Conservation (phyloP, 805 yeast species). For the Priceomyces melissophilus region DNA sequence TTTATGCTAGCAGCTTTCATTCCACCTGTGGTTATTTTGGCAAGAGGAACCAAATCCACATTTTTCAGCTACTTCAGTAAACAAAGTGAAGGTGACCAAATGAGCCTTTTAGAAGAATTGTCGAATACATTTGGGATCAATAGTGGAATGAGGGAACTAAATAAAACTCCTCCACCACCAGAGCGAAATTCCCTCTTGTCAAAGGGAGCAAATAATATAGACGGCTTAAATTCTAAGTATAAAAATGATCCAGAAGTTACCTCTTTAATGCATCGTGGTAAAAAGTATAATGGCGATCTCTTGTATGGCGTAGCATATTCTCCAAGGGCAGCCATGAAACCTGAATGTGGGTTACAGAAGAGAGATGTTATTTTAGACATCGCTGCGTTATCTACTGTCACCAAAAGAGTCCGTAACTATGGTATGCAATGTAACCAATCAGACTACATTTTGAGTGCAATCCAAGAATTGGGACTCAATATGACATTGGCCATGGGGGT, state of each 20-base stretch:
- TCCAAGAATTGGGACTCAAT: slow-evolving; percentile 46
- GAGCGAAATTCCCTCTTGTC: neutral
- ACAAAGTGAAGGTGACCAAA: slow-evolving; percentile 19
- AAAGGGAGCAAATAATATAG: slow-evolving; percentile 11
- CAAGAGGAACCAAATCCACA: slow-evolving; percentile 27
- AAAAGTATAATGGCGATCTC: slow-evolving; percentile 22
- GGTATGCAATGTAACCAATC: slow-evolving; percentile 64
- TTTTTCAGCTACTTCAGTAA: slow-evolving; percentile 25
- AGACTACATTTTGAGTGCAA: slow-evolving; percentile 49
- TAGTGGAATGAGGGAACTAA: neutral
- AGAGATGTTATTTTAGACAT: slow-evolving; percentile 55
- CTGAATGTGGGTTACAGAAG: slow-evolving; percentile 48
- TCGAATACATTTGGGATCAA: neutral
- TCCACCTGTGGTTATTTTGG: slow-evolving; percentile 20
- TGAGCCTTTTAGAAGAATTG: slow-evolving; percentile 8
- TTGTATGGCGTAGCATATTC: slow-evolving; percentile 62
- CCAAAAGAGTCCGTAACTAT: slow-evolving; percentile 54
- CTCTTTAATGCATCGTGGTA: slow-evolving; percentile 29
- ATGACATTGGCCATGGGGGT: slow-evolving; percentile 61
- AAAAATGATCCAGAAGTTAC: slow-evolving; percentile 31
- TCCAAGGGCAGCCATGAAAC: slow-evolving; percentile 51
- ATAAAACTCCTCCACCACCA: no score
- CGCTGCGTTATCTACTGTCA: slow-evolving; percentile 54
- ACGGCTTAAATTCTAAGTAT: slow-evolving; percentile 30
- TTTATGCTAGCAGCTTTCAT: slow-evolving; percentile 15